Evolutionary conservation across 345 rosid species (phyloP).

Genomic region (Dovyalis caffra): DNA sequence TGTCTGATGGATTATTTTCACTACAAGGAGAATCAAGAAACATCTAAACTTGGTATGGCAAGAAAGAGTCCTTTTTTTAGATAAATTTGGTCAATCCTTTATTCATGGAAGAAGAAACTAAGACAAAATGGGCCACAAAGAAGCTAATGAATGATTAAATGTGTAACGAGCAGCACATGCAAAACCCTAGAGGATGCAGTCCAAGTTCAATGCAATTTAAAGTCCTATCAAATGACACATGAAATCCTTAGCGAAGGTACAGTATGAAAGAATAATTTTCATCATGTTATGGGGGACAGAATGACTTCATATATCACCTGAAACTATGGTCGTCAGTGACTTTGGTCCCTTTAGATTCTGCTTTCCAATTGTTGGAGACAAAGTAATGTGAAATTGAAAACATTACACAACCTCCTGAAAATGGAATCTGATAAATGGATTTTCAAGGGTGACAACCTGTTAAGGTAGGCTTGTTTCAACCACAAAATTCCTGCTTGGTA

Average conservation of each 20-base stretch:
- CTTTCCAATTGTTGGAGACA: not conserved
- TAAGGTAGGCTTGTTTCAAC: not conserved
- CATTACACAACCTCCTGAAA: not conserved
- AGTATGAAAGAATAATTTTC: too few species aligned
- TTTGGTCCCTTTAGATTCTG: not conserved
- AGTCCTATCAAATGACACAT: too few species aligned
- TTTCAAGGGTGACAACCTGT: too few species aligned
- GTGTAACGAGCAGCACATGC: not conserved
- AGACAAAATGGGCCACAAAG: not conserved
- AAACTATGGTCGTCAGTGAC: too few species aligned
- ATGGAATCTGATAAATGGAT: not conserved
- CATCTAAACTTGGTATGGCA: not conserved
- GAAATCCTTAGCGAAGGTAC: too few species aligned
- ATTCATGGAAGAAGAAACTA: not conserved
- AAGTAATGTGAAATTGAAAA: not conserved
- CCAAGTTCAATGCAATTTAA: too few species aligned
- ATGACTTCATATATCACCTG: too few species aligned
- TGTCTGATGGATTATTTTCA: not conserved
- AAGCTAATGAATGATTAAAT: not conserved
- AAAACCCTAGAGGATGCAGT: not conserved
- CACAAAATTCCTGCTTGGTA: not conserved
- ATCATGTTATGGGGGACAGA: too few species aligned
- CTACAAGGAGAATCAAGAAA: not conserved
- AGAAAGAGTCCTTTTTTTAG: not conserved
- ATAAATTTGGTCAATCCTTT: not conserved